A percentile compares a stretch with the other conserved stretches of the same genome.
Evolutionary conservation across 2,329 filamentous ascomycete genomes (phyloP).

Genomic region (Allantophomopsis cytisporea): DNA sequence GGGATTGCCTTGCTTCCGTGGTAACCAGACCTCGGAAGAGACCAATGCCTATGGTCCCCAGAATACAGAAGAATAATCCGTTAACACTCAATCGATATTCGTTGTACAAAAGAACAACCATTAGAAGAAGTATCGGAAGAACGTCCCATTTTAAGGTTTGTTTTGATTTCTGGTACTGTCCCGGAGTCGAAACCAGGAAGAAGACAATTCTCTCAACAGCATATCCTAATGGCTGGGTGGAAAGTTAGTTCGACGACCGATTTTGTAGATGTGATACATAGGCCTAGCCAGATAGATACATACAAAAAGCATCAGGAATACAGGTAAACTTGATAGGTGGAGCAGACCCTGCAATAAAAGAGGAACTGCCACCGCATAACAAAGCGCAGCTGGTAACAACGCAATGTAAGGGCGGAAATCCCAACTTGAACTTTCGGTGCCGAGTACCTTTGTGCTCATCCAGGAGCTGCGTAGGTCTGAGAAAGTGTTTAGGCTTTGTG

Average conservation of each 20-base stretch:
- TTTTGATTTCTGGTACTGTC: slow-evolving; percentile 1
- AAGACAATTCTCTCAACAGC: slow-evolving; percentile 9
- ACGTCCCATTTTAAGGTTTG: slow-evolving; percentile 7
- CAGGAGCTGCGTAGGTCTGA: no score
- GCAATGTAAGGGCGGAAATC: no score
- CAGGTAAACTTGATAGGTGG: slow-evolving; percentile 13
- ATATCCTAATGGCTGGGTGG: slow-evolving; percentile 9
- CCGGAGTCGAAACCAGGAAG: slow-evolving; percentile 5
- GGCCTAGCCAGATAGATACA: slow-evolving; percentile 1
- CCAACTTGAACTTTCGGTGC: no score
- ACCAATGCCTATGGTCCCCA: slow-evolving; percentile 8
- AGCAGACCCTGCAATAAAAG: slow-evolving; percentile 12
- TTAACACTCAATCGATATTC: slow-evolving; percentile 15
- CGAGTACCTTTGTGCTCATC: no score
- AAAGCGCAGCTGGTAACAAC: no score
- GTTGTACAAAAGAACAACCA: slow-evolving; percentile 8
- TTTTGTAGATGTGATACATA: neutral
- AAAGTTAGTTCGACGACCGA: slow-evolving; percentile 1
- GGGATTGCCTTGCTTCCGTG: slow-evolving; percentile 2
- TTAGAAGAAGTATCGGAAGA: slow-evolving; percentile 4
- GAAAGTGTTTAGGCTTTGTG: no score
- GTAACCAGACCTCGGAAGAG: slow-evolving; percentile 7
- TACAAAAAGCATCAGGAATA: slow-evolving; percentile 15
- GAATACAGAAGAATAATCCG: slow-evolving; percentile 9
- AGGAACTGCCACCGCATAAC: slow-evolving; percentile 8